Conservation (phyloP, 225 moss, liverwort and hornwort genomes). For the Bryum argenteum region DNA sequence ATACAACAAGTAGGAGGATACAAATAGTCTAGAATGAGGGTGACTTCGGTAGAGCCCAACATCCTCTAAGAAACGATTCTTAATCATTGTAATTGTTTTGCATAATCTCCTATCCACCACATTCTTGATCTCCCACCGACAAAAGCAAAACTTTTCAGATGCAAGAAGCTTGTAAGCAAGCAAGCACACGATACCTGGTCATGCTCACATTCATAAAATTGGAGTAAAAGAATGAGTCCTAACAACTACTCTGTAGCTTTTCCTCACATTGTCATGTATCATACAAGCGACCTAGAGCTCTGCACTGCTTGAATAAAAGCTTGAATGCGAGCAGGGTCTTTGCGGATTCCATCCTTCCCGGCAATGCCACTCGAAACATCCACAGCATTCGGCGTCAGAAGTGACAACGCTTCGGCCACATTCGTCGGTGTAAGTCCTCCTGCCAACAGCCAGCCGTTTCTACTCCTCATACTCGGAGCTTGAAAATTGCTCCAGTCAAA, state of each 20-base stretch:
- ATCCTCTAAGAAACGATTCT: too few species aligned
- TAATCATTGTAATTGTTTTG: too few species aligned
- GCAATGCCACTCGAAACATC: slow-evolving; percentile 95
- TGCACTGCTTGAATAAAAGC: slow-evolving; percentile 77
- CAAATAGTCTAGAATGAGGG: too few species aligned
- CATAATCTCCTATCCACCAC: too few species aligned
- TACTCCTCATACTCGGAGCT: slow-evolving; percentile 61
- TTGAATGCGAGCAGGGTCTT: slow-evolving; percentile 66
- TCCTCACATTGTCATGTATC: too few species aligned
- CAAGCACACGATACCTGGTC: not conserved
- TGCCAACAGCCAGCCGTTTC: slow-evolving; percentile 83
- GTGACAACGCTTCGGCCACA: slow-evolving; percentile 68
- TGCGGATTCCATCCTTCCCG: slow-evolving; percentile 69
- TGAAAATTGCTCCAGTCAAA: slow-evolving; percentile 76
- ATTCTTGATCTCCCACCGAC: not conserved
- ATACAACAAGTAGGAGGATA: too few species aligned
- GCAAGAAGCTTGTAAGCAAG: not conserved
- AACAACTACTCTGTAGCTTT: not conserved
- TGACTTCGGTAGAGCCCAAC: too few species aligned
- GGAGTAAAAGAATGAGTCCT: not conserved
- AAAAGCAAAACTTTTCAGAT: not conserved
- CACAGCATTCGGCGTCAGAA: slow-evolving; percentile 67
- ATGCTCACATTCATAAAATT: not conserved
- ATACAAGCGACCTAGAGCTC: slow-evolving; percentile 17
- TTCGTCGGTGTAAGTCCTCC: slow-evolving; percentile 81